These are phyloP conservation scores for Trametes cubensis DNA, from an alignment of 768 basidiomycete genomes.

Conservation along the genomic window DNA sequence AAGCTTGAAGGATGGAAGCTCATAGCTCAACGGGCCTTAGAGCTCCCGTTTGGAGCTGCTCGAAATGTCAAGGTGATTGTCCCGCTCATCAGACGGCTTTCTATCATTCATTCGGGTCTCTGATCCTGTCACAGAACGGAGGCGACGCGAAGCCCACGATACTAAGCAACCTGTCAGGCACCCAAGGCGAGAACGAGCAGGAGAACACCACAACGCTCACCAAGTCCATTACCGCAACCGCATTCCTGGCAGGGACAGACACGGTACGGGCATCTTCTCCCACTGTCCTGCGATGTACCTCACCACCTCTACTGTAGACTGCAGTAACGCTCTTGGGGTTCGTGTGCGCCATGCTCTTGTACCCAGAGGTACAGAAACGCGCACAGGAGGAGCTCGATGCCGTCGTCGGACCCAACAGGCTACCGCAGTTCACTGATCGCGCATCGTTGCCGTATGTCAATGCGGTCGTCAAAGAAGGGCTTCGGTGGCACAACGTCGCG, in stretches of 20 bases:
- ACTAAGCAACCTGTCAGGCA: not conserved
- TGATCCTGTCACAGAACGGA: too few species aligned
- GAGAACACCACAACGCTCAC: not conserved
- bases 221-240: constrained; percentile 2
- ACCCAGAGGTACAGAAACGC: constrained; percentile 13
- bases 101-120: too few species aligned
- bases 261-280: not conserved
- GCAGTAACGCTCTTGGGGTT: constrained; percentile 1
- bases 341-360: constrained; percentile 10
- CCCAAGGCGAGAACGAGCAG: not conserved
- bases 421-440: constrained; percentile 21
- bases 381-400: constrained; percentile 24
- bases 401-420: constrained; percentile 18
- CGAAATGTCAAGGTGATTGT: constrained; percentile 51
- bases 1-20: constrained; percentile 60
- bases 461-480: constrained; percentile 20
- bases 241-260: constrained; percentile 4
- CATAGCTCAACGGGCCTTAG: constrained; percentile 59
- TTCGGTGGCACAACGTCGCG: constrained; percentile 19
- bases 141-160: not conserved
- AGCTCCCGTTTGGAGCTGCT: constrained; percentile 58
- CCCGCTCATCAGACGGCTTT: not conserved
- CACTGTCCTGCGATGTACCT: too few species aligned
- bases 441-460: constrained; percentile 17
- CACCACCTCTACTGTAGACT: not conserved